Evolutionary conservation across 176 grass and related monocot genomes (phyloP).

Genomic region (Aegilops longissima): DNA sequence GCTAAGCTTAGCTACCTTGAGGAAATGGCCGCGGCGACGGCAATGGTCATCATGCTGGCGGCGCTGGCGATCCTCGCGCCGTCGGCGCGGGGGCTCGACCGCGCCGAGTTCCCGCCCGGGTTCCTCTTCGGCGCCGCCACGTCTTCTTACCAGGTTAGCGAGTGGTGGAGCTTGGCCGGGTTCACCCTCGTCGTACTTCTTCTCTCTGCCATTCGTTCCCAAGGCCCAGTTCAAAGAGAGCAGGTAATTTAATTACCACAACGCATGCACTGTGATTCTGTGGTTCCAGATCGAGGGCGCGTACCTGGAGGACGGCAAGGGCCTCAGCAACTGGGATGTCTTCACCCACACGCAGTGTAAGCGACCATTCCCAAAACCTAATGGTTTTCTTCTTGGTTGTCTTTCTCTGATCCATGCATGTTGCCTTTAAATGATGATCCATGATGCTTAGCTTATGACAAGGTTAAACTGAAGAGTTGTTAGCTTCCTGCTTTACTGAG

Average conservation of each 20-base stretch:
- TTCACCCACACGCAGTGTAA: constrained; percentile 53
- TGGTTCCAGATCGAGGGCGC: constrained; percentile 78
- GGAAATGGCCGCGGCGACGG: constrained; percentile 11
- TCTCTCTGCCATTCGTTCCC: background rate
- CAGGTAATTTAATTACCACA: background rate
- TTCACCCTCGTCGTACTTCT: background rate
- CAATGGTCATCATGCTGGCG: background rate
- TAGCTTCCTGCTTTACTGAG: no score
- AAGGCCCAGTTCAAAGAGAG: no score
- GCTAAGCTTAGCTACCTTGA: background rate
- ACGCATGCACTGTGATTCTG: background rate
- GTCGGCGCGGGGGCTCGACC: constrained; percentile 8
- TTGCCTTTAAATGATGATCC: background rate
- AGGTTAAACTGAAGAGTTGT: background rate
- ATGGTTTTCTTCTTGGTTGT: background rate
- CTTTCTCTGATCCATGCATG: background rate
- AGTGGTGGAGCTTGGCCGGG: background rate
- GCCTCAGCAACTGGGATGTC: constrained; percentile 83
- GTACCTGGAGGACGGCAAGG: constrained; percentile 70
- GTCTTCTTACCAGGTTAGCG: constrained; percentile 57
- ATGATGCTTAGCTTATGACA: background rate
- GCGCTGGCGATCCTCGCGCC: constrained; percentile 17
- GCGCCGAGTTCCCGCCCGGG: constrained; percentile 40
- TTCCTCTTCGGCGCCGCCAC: constrained; percentile 63
- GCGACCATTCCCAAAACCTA: background rate